These are phyloP conservation scores for Russula griseocarnosa DNA, from an alignment of 768 basidiomycete species.

Conservation along the genomic window DNA sequence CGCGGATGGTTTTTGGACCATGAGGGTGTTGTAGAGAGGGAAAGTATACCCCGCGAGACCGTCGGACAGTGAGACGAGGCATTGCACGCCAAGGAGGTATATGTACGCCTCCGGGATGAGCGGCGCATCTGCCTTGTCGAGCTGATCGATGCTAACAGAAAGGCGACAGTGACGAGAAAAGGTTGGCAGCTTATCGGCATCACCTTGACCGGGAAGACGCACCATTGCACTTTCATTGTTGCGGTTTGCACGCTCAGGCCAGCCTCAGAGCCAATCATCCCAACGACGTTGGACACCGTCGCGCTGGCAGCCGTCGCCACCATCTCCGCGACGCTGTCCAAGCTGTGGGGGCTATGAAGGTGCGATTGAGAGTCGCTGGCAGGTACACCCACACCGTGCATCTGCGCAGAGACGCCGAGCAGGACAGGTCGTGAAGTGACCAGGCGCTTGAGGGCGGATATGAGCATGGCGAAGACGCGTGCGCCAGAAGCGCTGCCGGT, in stretches of 20 bases:
- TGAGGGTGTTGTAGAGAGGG: slow-evolving; percentile 68
- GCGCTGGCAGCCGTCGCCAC: slow-evolving; percentile 80
- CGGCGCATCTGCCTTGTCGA: slow-evolving; percentile 95
- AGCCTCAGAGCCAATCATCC: slow-evolving; percentile 70
- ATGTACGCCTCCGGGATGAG: slow-evolving; percentile 91
- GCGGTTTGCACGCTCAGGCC: slow-evolving; percentile 72
- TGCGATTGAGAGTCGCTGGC: slow-evolving; percentile 37
- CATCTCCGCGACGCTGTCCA: slow-evolving; percentile 71
- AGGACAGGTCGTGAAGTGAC: slow-evolving; percentile 85
- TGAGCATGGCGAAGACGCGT: slow-evolving; percentile 70
- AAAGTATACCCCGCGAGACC: slow-evolving; percentile 74
- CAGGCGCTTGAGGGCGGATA: slow-evolving; percentile 80
- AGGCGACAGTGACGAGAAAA: background rate
- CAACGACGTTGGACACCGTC: slow-evolving; percentile 78
- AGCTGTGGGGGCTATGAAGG: slow-evolving; percentile 55
- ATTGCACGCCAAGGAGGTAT: slow-evolving; percentile 88
- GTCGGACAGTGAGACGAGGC: slow-evolving; percentile 79
- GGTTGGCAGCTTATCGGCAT: slow-evolving; percentile 1
- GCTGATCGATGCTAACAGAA: slow-evolving; percentile 80
- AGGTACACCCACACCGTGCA: slow-evolving; percentile 72
- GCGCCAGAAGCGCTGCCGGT: slow-evolving; percentile 56
- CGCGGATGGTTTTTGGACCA: slow-evolving; percentile 56
- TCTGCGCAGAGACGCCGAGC: slow-evolving; percentile 73
- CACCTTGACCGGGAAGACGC: slow-evolving; percentile 28
- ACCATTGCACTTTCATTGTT: slow-evolving; percentile 92